Base-by-base conservation (phyloP, 306 rosid genomes). In the Glycine latifolia region DNA sequence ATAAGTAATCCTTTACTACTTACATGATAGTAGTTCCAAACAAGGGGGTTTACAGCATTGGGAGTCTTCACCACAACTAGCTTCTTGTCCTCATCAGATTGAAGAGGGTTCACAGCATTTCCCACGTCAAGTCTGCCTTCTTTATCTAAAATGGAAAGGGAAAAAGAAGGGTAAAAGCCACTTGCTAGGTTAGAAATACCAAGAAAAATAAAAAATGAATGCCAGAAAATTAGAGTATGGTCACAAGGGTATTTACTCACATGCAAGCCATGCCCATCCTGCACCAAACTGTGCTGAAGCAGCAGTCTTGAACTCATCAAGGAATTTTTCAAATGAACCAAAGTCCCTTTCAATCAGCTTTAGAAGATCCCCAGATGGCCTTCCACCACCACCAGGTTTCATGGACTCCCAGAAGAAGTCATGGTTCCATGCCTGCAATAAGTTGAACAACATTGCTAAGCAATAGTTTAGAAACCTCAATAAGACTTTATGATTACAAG, bases 261-360 rank as follows among this genome's bases (percentile, higher is more conserved):
- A 95, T 73, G 91, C 97, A 83, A 95, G 94, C 98, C 98, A 95
- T 68, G 91, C 92, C 97, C 98, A 95, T 80, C 98, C 97, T 73
- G 98, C 92, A 77, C 98, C 97, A 72, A 95, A 95, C 81, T 95
- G 98, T 15, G 98, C 88, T 76, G 91, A 67, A 17, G 99, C 95
- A 59, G 92, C 95, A 54, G 62, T 46, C 91, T 88, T 95, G 78
- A 95, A 86, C 79, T 86, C 85, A 20, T 77, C 89, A 81, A 90
- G 50, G 33, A 95, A 93, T 61, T 63, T 83, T 63, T 89, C 95
- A 69, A 85, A 92, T 33, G 97, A 95, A 72, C 91, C 97, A 58
- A 95, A 95, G 83, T 95, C 97, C 86, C 99, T 89, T 82, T 89
- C 90, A 56, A 95, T 93, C 69, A 92, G 86, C 86, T 73, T 84